Conservation (phyloP, 208 protist species). For the Strigomonas culicis region DNA sequence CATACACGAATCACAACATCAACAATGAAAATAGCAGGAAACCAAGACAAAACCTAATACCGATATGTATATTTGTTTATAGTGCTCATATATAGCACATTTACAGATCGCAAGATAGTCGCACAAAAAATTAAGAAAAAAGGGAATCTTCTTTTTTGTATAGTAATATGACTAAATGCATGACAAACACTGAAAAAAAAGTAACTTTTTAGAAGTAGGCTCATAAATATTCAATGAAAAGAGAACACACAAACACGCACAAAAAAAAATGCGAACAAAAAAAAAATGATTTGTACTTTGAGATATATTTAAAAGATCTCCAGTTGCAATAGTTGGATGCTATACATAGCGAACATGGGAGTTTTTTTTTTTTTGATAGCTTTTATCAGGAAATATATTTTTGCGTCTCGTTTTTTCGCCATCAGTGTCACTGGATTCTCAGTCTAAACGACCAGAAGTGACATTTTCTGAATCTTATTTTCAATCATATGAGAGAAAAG, state of each 20-base stretch:
- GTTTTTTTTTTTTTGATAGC: too few species aligned
- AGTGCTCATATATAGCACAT: too few species aligned
- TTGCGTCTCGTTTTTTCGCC: too few species aligned
- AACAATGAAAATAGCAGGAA: constrained; percentile 2
- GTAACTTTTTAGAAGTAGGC: neutral
- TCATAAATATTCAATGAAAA: neutral
- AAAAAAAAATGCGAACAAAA: constrained; percentile 15
- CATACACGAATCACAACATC: too few species aligned
- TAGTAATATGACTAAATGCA: neutral
- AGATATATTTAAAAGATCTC: too few species aligned
- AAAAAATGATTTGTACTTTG: constrained; percentile 11
- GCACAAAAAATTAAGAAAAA: neutral
- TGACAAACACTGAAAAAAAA: neutral
- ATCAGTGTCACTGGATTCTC: too few species aligned
- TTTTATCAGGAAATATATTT: too few species aligned
- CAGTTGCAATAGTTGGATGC: too few species aligned
- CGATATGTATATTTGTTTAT: neutral
- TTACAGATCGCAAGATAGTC: too few species aligned
- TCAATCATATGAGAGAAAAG: neutral
- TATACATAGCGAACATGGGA: too few species aligned
- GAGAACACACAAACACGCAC: constrained; percentile 7
- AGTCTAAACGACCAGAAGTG: too few species aligned
- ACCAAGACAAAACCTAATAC: neutral
- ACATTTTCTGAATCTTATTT: too few species aligned
- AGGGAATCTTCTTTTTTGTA: neutral